Evolutionary conservation across 306 rosid genomes (phyloP).

Genomic region (Aeschynomene evenia): DNA sequence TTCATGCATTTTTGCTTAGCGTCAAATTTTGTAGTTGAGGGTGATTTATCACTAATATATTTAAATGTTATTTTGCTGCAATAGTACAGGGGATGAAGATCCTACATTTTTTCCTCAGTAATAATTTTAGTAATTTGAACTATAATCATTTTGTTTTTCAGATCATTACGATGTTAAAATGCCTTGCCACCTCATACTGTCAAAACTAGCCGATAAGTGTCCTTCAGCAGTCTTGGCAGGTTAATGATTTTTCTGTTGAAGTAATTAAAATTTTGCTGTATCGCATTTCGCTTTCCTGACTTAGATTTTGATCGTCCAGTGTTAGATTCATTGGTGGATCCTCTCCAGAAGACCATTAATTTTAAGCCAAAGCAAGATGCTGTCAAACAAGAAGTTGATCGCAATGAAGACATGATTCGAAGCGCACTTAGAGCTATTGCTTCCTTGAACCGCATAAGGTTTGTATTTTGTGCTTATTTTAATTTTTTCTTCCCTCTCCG

Average conservation of each 20-base stretch:
- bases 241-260: slow-evolving; percentile 36
- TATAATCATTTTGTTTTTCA: slow-evolving; percentile 31
- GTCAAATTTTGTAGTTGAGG: background rate
- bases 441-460: slow-evolving; percentile 93
- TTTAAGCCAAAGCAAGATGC: slow-evolving; percentile 98
- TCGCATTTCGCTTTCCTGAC: slow-evolving; percentile 17
- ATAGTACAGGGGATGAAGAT: background rate
- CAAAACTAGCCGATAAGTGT: slow-evolving; percentile 94
- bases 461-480: slow-evolving; percentile 23
- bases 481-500: background rate
- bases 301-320: slow-evolving; percentile 50
- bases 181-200: slow-evolving; percentile 99
- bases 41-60: background rate
- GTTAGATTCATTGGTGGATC: slow-evolving; percentile 97
- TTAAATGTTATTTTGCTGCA: background rate
- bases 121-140: background rate
- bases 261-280: background rate
- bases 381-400: slow-evolving; percentile 99
- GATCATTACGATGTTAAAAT: slow-evolving; percentile 99
- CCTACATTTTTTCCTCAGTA: background rate
- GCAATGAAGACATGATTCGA: slow-evolving; percentile 99
- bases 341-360: slow-evolving; percentile 92
- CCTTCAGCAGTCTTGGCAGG: slow-evolving; percentile 97
- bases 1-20: background rate
- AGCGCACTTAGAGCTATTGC: slow-evolving; percentile 98